Conservation (phyloP, 2,329 filamentous ascomycete genomes). For the Trichoderma sp. region DNA sequence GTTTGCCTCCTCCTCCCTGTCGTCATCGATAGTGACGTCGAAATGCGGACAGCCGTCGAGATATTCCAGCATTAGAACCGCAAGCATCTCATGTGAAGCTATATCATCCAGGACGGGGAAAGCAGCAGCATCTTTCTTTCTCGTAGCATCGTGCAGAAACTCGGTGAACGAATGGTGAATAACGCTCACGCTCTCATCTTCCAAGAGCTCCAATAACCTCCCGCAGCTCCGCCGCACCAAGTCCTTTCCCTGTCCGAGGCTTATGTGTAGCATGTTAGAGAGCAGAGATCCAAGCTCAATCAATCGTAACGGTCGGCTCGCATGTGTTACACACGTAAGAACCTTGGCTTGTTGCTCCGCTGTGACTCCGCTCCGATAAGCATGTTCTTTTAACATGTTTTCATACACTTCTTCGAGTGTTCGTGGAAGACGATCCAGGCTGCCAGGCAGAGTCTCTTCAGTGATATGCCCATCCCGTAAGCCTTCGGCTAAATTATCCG, state of each 20-base stretch:
- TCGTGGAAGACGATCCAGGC: not conserved
- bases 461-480: not conserved
- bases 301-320: not conserved
- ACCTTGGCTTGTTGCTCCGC: not conserved
- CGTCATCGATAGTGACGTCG: not conserved
- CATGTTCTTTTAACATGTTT: not conserved
- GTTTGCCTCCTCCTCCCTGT: not conserved
- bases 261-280: not conserved
- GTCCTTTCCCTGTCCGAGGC: not conserved
- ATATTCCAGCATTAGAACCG: not conserved
- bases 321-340: not conserved
- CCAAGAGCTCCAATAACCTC: not conserved
- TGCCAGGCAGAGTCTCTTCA: not conserved
- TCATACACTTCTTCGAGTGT: not conserved
- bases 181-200: constrained; percentile 3
- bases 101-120: not conserved
- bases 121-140: not conserved
- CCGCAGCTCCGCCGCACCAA: not conserved
- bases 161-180: not conserved
- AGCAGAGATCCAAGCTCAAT: constrained; percentile 1
- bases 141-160: not conserved
- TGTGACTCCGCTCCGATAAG: not conserved
- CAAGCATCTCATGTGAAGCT: not conserved
- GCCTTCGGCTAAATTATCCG: constrained; percentile 1
- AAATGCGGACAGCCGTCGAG: not conserved